Evolutionary conservation across 768 basidiomycete species (phyloP).

Genomic region (Mycena alexandri): DNA sequence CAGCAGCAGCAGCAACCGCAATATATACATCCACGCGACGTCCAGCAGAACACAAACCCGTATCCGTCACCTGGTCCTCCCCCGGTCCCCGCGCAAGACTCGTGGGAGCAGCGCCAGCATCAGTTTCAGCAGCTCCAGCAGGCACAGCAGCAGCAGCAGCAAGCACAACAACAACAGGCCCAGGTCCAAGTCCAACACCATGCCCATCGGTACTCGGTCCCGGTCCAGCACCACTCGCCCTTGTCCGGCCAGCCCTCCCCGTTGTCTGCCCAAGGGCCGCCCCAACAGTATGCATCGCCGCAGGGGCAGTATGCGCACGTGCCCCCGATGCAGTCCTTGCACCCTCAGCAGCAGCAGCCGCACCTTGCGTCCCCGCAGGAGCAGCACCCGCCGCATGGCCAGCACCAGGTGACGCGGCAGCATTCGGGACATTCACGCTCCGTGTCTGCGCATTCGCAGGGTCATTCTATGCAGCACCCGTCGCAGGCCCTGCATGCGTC

Average conservation of each 20-base stretch:
- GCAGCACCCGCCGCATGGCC: slow-evolving; percentile 19
- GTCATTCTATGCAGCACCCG: slow-evolving; percentile 38
- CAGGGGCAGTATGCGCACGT: slow-evolving; percentile 31
- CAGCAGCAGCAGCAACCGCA: slow-evolving; percentile 28
- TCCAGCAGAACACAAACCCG: slow-evolving; percentile 51
- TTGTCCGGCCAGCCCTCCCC: slow-evolving; percentile 16
- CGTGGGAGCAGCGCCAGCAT: slow-evolving; percentile 54
- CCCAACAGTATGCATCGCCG: background rate
- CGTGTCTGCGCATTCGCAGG: slow-evolving; percentile 30
- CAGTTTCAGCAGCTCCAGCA: slow-evolving; percentile 40
- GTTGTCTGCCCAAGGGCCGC: background rate
- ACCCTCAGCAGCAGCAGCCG: slow-evolving; percentile 13
- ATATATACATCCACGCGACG: slow-evolving; percentile 37
- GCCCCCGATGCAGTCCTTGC: slow-evolving; percentile 7
- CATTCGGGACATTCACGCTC: slow-evolving; percentile 20
- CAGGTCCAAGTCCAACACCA: background rate
- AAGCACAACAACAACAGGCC: background rate
- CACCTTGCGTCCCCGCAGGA: slow-evolving; percentile 23
- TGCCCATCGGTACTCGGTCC: background rate
- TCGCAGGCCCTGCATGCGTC: slow-evolving; percentile 14
- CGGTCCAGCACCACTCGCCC: slow-evolving; percentile 8
- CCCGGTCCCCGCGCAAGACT: slow-evolving; percentile 54
- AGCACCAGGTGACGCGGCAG: slow-evolving; percentile 18
- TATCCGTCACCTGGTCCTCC: slow-evolving; percentile 61
- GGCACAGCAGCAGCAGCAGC: slow-evolving; percentile 11